These are phyloP conservation scores for Amanita polypyramis DNA, from an alignment of 768 basidiomycete genomes.

Conservation along the genomic window DNA sequence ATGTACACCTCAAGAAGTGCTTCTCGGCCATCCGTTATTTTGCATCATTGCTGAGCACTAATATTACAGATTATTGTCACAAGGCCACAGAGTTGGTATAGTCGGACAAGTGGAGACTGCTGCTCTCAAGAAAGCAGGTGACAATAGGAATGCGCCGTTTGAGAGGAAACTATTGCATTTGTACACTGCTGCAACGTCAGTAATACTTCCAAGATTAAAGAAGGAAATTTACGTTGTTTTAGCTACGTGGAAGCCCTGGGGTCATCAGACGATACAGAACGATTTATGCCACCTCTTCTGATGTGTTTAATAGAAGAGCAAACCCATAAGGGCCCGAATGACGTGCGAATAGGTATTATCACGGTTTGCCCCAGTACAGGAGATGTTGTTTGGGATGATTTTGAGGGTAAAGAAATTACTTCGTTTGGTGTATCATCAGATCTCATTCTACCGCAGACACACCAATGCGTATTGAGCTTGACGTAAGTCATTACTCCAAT, in stretches of 20 bases:
- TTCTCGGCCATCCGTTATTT: slow-evolving; percentile 8
- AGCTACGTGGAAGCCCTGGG: slow-evolving; percentile 82
- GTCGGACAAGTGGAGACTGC: slow-evolving; percentile 81
- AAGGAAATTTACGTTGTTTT: slow-evolving; percentile 7
- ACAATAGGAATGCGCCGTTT: slow-evolving; percentile 66
- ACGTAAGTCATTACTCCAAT: slow-evolving; percentile 32
- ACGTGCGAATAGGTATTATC: slow-evolving; percentile 59
- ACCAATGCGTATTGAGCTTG: slow-evolving; percentile 80
- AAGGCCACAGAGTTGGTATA: slow-evolving; percentile 77
- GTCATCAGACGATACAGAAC: slow-evolving; percentile 52
- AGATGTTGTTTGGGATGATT: slow-evolving; percentile 90
- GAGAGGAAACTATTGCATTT: slow-evolving; percentile 64
- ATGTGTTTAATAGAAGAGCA: slow-evolving; percentile 68
- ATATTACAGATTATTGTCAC: slow-evolving; percentile 46
- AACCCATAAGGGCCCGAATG: slow-evolving; percentile 16
- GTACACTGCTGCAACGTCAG: slow-evolving; percentile 84
- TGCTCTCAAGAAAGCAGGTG: slow-evolving; percentile 75
- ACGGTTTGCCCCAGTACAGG: slow-evolving; percentile 81
- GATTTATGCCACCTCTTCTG: slow-evolving; percentile 47
- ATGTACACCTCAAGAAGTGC: slow-evolving; percentile 71
- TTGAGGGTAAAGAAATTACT: slow-evolving; percentile 45
- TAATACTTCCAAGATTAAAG: slow-evolving; percentile 7
- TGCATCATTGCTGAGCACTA: background rate
- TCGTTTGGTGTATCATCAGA: background rate
- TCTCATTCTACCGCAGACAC: slow-evolving; percentile 38